phyloP scores from a whole-genome alignment of 2,329 filamentous ascomycete genomes.

The Allantophomopsis lycopodina region DNA sequence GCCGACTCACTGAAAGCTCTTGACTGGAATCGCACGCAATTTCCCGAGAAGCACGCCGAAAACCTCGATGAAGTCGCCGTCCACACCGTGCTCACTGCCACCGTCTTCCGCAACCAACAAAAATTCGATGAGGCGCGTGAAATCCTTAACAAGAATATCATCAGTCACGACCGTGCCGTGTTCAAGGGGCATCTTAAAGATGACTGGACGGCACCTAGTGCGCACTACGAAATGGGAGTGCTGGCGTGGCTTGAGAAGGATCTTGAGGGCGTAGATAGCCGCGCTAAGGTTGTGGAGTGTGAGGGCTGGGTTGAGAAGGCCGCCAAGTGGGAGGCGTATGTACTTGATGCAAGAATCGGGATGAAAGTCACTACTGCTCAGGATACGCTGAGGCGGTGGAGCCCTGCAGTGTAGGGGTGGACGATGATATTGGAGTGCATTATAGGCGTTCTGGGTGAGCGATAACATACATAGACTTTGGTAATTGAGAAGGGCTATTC shows the following conservation, averaged over 20 bases:
- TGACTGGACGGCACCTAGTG: constrained; percentile 59
- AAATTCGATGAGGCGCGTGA: constrained; percentile 49
- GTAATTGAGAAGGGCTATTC: too few relatives aligned
- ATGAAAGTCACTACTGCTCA: constrained; percentile 59
- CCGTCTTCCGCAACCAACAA: constrained; percentile 50
- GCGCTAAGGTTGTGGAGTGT: constrained; percentile 41
- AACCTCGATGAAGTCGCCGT: constrained; percentile 49
- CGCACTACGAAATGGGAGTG: constrained; percentile 77
- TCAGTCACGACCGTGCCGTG: constrained; percentile 48
- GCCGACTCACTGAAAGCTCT: constrained; percentile 48
- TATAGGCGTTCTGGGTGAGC: too few relatives aligned
- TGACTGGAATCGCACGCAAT: constrained; percentile 44
- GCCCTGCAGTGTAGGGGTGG: not conserved
- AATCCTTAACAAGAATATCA: constrained; percentile 46
- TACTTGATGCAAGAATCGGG: constrained; percentile 62
- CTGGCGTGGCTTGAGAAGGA: constrained; percentile 60
- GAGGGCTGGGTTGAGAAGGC: constrained; percentile 52
- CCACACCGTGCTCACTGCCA: constrained; percentile 50
- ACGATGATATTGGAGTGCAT: too few relatives aligned
- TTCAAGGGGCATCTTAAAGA: constrained; percentile 51
- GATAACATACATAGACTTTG: too few relatives aligned
- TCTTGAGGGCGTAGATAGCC: constrained; percentile 16
- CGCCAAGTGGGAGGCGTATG: constrained; percentile 55
- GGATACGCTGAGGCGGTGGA: constrained; percentile 37
- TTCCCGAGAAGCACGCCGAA: constrained; percentile 31